phyloP scores from a whole-genome alignment of 2,329 filamentous ascomycete genomes.

The Colletotrichum lindemuthianum region DNA sequence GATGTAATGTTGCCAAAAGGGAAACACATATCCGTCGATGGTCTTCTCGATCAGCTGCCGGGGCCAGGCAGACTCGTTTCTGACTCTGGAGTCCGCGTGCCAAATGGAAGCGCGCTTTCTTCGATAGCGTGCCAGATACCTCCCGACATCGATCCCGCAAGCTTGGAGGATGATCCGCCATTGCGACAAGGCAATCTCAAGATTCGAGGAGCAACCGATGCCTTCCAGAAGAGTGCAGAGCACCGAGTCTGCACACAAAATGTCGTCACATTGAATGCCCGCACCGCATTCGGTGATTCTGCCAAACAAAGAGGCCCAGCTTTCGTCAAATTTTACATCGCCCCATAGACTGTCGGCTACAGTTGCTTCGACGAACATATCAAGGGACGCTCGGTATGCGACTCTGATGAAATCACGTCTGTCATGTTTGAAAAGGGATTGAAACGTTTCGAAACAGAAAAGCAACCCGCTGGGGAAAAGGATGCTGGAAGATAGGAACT shows the following conservation, averaged over 20 bases:
- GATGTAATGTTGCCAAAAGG: not conserved
- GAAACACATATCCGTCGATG: not conserved
- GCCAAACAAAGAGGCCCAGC: not conserved
- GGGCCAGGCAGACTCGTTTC: not conserved
- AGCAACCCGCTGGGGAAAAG: not conserved
- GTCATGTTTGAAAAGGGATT: not conserved
- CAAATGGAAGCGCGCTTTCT: not conserved
- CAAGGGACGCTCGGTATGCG: not conserved
- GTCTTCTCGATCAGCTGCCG: not conserved
- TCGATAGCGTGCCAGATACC: not conserved
- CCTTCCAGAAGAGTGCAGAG: not conserved
- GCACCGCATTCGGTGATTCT: not conserved
- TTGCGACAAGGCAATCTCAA: not conserved
- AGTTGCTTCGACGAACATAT: not conserved
- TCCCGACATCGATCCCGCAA: not conserved
- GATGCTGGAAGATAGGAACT: not conserved
- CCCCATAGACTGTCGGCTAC: not conserved
- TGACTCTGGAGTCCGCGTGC: not conserved
- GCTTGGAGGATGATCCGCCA: not conserved
- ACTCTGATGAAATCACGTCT: not conserved
- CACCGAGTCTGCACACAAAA: not conserved
- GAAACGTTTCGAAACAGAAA: slow-evolving; percentile 3
- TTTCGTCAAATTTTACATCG: not conserved
- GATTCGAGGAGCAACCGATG: not conserved
- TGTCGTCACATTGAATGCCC: no score